These are phyloP conservation scores for Trichophyton benhamiae DNA, from an alignment of 2,329 filamentous ascomycete genomes.

Conservation along the genomic window DNA sequence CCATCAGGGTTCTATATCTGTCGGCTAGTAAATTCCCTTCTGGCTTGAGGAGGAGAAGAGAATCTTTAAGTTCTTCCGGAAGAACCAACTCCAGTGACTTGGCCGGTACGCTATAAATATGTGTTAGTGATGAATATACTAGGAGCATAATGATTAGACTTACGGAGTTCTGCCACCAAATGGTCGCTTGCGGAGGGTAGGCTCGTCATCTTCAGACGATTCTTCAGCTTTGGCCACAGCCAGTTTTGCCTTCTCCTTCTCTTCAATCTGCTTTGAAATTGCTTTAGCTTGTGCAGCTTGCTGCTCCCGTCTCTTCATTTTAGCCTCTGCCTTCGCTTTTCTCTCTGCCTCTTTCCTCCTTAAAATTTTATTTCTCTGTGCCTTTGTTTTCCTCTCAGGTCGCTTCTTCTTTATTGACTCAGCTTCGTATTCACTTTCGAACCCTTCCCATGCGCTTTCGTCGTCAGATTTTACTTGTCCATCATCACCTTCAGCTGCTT, in stretches of 20 bases:
- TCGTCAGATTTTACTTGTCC: conserved; percentile 67
- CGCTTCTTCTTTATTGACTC: conserved; percentile 60
- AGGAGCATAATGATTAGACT: conserved; percentile 15
- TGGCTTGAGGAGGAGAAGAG: conserved; percentile 70
- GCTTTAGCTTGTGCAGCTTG: conserved; percentile 61
- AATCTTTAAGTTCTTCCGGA: conserved; percentile 70
- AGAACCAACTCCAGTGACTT: conserved; percentile 70
- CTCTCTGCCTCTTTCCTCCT: conserved; percentile 79
- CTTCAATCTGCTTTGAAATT: conserved; percentile 44
- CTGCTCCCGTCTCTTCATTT: conserved; percentile 58
- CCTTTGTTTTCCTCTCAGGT: conserved; percentile 71
- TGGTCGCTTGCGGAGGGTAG: conserved; percentile 55
- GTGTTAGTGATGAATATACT: conserved; percentile 1
- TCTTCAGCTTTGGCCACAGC: conserved; percentile 23
- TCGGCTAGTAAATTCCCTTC: conserved; percentile 94
- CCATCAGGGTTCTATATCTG: conserved; percentile 74
- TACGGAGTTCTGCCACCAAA: conserved; percentile 52
- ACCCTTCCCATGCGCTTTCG: conserved; percentile 82
- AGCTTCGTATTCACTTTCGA: conserved; percentile 65
- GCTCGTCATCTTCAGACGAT: conserved; percentile 45
- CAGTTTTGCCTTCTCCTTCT: conserved; percentile 39
- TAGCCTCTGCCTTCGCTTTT: conserved; percentile 59
- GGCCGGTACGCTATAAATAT: conserved; percentile 43
- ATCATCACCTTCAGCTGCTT: conserved; percentile 63
- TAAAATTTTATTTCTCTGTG: conserved; percentile 78